phyloP scores from a whole-genome alignment of 768 basidiomycete genomes.

The Inosperma sp. region DNA sequence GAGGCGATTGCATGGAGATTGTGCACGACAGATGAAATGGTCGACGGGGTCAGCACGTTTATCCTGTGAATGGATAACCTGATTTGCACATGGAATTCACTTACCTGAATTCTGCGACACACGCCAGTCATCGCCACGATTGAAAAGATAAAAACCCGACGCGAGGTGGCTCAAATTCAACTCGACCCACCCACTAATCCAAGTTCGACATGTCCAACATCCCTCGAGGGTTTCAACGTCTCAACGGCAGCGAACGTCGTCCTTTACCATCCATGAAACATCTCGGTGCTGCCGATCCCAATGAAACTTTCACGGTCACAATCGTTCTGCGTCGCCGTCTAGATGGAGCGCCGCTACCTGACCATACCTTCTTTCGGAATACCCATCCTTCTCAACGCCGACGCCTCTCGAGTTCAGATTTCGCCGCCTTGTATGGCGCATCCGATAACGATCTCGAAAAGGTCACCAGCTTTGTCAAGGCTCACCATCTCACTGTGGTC shows the following conservation, averaged over 20 bases:
- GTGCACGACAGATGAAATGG: too few relatives aligned
- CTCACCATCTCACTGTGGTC: background rate
- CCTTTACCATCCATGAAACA: background rate
- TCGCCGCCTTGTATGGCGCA: background rate
- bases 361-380: background rate
- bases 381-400: background rate
- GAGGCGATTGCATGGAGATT: too few relatives aligned
- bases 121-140: too few relatives aligned
- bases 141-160: too few relatives aligned
- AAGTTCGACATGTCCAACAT: background rate
- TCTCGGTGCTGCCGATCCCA: background rate
- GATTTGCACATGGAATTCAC: too few relatives aligned
- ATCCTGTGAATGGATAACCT: too few relatives aligned
- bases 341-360: background rate
- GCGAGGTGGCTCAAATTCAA: too few relatives aligned
- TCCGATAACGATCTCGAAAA: background rate
- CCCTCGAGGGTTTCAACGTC: background rate
- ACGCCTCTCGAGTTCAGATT: background rate
- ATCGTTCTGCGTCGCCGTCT: background rate
- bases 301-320: background rate
- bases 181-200: background rate
- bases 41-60: too few relatives aligned
- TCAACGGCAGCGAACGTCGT: background rate
- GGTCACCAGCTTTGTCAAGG: background rate
- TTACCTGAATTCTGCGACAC: too few relatives aligned